Conservation (phyloP, 2,329 filamentous ascomycete genomes). For the Penicillium psychrosexuale region DNA sequence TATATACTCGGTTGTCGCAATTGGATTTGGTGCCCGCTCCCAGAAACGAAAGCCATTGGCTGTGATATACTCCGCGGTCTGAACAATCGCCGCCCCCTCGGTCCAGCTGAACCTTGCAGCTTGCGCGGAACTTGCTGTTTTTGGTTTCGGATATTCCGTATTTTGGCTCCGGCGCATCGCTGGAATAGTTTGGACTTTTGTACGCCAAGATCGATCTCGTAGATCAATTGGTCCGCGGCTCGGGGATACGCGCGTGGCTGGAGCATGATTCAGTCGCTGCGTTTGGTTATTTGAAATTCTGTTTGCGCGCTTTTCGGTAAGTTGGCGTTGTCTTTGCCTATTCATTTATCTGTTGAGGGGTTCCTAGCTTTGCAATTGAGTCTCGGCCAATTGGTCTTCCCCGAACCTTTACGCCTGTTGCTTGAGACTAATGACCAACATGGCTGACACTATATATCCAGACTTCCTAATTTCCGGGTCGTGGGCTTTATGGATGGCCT, state of each 20-base stretch:
- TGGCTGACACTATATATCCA: slow-evolving; percentile 30
- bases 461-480: slow-evolving; percentile 31
- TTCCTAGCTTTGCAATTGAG: not conserved
- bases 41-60: not conserved
- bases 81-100: not conserved
- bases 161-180: not conserved
- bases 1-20: not conserved
- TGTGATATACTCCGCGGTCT: not conserved
- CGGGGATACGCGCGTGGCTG: slow-evolving; percentile 23
- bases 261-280: slow-evolving; percentile 29
- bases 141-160: not conserved
- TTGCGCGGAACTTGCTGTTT: not conserved
- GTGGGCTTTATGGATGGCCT: slow-evolving; percentile 69
- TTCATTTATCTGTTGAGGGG: not conserved
- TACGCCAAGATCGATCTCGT: not conserved
- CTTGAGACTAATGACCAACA: not conserved
- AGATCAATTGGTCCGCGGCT: slow-evolving; percentile 6
- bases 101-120: not conserved
- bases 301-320: slow-evolving; percentile 34
- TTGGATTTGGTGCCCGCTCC: not conserved
- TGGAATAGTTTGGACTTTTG: not conserved
- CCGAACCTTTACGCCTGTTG: not conserved
- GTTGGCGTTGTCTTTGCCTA: slow-evolving; percentile 16
- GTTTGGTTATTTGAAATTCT: slow-evolving; percentile 25
- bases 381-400: not conserved